Evolutionary conservation across 768 basidiomycete species (phyloP), one percentile per base, ranked within the genome.

Genomic region (Chalciporus piperatus): DNA sequence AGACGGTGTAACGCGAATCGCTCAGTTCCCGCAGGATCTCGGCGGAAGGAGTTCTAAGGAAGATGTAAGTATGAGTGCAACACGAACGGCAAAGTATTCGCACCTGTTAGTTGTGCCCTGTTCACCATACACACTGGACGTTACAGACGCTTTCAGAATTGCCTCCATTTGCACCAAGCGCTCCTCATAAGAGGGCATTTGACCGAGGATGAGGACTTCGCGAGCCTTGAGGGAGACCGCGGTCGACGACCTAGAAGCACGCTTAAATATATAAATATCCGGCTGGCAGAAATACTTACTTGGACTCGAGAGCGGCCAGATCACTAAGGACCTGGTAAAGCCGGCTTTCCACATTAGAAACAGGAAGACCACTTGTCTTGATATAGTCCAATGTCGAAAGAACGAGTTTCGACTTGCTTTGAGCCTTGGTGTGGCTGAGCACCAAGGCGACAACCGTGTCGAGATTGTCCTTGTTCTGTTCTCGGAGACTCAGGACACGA

Each of bases 131-230:
- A 85, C 87, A 58, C 85, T 89, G 50, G 85, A 87, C 16, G 85
- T 84, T 46, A 97, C 89, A 0, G 97, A 89, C 23, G 86, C 80
- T 71, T 89, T 92, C 43, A 99, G 79, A 47, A 99, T 87, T 23
- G 85, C 77, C 74, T 97, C 95, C 90, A 99, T 96, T 70, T 99
- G 97, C 23, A 83, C 75, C 38, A 86, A 76, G 51, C 97, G 88
- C 69, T 98, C 97, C 63, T 98, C 94, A 65, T 92, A 96, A 13
- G 94, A 96, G 6, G 97, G 97, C 82, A 99, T 89, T 68, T 96
- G 92, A 42, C 91, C 92, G 28, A 92, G 79, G 63, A 99, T 98
- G 42, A 98, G 80, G 7, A 97, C 97, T 74, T 99, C 97, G 41
- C 97, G 89, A 38, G 97, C 97, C 71, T 96, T 98, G 57, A 99